Base-by-base conservation (phyloP, 768 basidiomycete species). In the Boletus edulis region DNA sequence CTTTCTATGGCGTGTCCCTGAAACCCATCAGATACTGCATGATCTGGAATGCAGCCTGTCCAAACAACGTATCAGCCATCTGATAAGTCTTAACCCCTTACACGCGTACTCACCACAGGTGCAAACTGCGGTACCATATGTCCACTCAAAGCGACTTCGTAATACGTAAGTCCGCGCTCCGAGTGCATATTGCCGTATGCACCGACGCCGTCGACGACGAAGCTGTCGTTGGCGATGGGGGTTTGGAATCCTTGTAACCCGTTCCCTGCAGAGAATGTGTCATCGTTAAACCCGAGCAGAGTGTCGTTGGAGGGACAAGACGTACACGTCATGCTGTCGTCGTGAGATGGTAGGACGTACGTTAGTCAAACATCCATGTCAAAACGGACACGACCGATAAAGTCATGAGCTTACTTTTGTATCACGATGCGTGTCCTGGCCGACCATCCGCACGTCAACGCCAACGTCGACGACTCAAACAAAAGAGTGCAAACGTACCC, bases 91-190 rank as follows among this genome's bases (percentile, higher is more conserved):
- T 6, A 6, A 35, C 34, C 11, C 13, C 12, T 12, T 14, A 14
- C 1, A 5, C 13, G 34, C 13, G 34, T 29, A 45, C 51, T 9
- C 61, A 84, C 85, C 63, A 71, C 66, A 2, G 86, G 86, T 17
- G 84, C 80, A 66, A 81, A 87, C 70, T 85, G 82, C 5, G 86
- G 86, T 3, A 89, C 69, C 88, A 90, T 90, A 59, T 91, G 88
- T 15, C 88, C 89, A 58, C 83, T 84, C 9, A 89, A 76, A 22
- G 60, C 75, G 20, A 91, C 81, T 63, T 91, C 89, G 31, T 78
- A 73, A 57, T 83, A 89, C 0, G 87, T 83, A 59, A 90, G 66
- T 12, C 82, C 81, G 40, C 88, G 81, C 63, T 91, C 89, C 15
- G 76, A 72, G 55, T 89, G 87, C 54, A 79, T 72, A 2, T 72